Conservation (phyloP, 1,284 basidiomycete genomes). For the Ustilago trichophora region DNA sequence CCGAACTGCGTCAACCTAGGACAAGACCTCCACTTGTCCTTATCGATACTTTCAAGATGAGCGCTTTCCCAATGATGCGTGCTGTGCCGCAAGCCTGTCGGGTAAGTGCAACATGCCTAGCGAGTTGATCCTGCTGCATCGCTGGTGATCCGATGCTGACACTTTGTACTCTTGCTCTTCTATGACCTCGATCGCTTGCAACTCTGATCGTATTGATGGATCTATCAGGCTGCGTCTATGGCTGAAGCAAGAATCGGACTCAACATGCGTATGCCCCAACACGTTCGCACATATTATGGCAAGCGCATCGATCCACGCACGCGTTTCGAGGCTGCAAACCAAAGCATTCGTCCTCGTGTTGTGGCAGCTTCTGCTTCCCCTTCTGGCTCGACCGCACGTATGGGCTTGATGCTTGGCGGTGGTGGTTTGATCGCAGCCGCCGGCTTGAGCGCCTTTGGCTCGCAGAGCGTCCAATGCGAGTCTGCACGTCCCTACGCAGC, state of each 20-base stretch:
- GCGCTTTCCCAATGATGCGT: constrained; percentile 26
- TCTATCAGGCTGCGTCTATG: constrained; percentile 24
- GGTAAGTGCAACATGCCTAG: constrained; percentile 3
- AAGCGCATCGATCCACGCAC: constrained; percentile 30
- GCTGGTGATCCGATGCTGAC: constrained; percentile 1
- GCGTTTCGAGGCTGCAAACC: constrained; percentile 3
- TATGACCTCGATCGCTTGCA: too few relatives aligned
- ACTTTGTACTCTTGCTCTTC: neutral
- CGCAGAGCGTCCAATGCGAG: constrained; percentile 15
- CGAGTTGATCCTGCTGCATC: neutral
- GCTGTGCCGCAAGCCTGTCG: constrained; percentile 26
- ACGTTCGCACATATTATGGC: constrained; percentile 32
- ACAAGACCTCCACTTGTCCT: too few relatives aligned
- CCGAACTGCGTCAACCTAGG: too few relatives aligned
- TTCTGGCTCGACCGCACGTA: constrained; percentile 10
- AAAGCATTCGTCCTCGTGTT: constrained; percentile 6
- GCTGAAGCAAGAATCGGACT: constrained; percentile 22
- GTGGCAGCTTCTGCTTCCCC: constrained; percentile 13
- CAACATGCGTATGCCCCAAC: constrained; percentile 29
- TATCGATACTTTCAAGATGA: constrained; percentile 12
- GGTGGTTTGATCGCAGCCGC: constrained; percentile 28
- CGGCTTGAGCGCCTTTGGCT: constrained; percentile 19
- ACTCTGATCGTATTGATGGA: too few relatives aligned
- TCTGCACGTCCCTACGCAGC: constrained; percentile 32
- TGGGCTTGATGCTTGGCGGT: constrained; percentile 29